Base-by-base conservation (phyloP, 169 alveolate genomes). In the Plasmodium vivax region DNA sequence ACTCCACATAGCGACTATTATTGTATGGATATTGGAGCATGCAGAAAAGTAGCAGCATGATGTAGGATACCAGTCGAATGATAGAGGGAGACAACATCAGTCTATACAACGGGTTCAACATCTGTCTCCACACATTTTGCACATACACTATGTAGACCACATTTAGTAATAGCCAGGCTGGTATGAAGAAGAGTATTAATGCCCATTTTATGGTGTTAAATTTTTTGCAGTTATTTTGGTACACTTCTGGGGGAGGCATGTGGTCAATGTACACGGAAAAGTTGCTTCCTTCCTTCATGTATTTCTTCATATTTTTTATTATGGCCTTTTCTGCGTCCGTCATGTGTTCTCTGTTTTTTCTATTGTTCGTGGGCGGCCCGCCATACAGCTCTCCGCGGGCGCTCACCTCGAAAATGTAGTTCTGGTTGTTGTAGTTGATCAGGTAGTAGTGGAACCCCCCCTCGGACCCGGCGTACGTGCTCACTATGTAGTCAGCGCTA, bases 141-240 rank as follows among this genome's bases (percentile, higher is more conserved):
- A 83, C 92, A 30, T 82, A 32, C 19, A 92, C 34, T 16, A 92
- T 43, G 83, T 92, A 92, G 3, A 92, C 92, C 38, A 92, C 16
- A 81, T 34, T 92, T 43, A 82, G 82, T 82, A 92, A 82, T 92
- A 92, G 32, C 95, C 95, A 92, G 82, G 95, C 85, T 2, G 95
- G 95, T 43, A 92, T 92, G 51, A 92, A 82, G 72, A 92, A 82
- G 51, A 92, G 19, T 14, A 72, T 82, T 75, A 92, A 71, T 1
- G 87, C 84, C 95, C 95, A 92, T 90, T 90, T 90, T 43, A 90
- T 80, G 34, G 34, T 90, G 34, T 90, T 90, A 82, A 62, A 90
- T 58, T 80, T 90, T 5, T 81, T 81, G 19, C 94, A 90, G 73
- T 56, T 54, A 2, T 14, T 19, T 9, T 58, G 34, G 45, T 80